Evolutionary conservation across 495 filamentous ascomycete genomes (phyloP), one percentile per base, ranked within the genome.

Genomic region (Lepidopterella palustris): DNA sequence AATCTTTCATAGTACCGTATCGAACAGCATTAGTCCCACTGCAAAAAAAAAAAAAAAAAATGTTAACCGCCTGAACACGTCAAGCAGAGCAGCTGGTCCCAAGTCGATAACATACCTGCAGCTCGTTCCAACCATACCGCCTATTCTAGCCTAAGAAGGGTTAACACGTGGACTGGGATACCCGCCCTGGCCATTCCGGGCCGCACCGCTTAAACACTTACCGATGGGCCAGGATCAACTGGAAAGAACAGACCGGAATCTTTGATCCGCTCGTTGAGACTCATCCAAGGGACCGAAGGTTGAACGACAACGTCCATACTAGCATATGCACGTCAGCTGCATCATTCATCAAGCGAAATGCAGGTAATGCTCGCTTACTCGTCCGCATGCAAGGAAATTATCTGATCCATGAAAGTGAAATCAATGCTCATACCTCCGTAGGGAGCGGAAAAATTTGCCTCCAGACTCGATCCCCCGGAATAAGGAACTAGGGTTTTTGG

Each of bases 221-320:
- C 59, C 47, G 80, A 78, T 64, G 78, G 82, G 23, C 80, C 88
- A 18, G 90, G 90, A 66, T 95, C 90, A 15, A 91, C 82, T 0
- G 92, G 92, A 71, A 97, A 95, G 76, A 96, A 96, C 13, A 96
- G 82, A 1, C 88, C 89, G 20, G 78, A 83, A 45, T 80, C 76
- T 69, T 84, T 84, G 55, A 97, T 81, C 66, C 88, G 74, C 59
- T 87, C 82, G 68, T 96, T 96, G 49, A 97, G 73, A 45, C 86
- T 81, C 83, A 92, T 90, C 90, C 90, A 97, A n/a, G 85, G 84
- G 39, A 97, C 87, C 9, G 84, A 85, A 2, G 92, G 92, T 67
- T 96, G 92, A 8, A 96, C 91, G 5, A 93, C 86, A 58, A 96
- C 77, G 67, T 97, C 92, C 87, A 96, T 87, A 71, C 56, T 64